These are phyloP conservation scores for Hypoxylon perforatum DNA, from an alignment of 495 filamentous ascomycete species.

Conservation along the genomic window DNA sequence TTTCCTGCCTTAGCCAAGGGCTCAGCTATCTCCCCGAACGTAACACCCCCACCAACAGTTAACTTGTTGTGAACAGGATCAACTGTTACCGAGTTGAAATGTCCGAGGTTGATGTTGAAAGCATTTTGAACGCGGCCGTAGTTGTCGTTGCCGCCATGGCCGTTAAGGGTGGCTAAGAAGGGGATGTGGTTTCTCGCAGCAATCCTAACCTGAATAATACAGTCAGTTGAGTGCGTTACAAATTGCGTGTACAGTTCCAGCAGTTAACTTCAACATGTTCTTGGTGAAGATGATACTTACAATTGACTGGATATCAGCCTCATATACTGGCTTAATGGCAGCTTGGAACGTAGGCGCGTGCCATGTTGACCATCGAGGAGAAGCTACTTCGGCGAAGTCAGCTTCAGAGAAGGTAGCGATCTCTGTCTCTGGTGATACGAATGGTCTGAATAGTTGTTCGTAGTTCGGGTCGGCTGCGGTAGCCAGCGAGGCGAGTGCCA, in stretches of 20 bases:
- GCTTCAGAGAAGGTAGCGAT: constrained; percentile 1
- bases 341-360: constrained; percentile 40
- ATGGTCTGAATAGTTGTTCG: background rate
- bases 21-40: constrained; percentile 22
- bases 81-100: constrained; percentile 46
- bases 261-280: background rate
- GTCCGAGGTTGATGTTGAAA: constrained; percentile 45
- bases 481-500: background rate
- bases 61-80: constrained; percentile 51
- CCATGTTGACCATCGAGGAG: constrained; percentile 16
- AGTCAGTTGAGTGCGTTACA: background rate
- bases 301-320: constrained; percentile 44
- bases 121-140: constrained; percentile 32
- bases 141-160: constrained; percentile 29
- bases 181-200: constrained; percentile 24
- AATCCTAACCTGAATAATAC: constrained; percentile 12
- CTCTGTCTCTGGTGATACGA: background rate
- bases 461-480: background rate
- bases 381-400: constrained; percentile 31
- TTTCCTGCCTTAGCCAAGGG: constrained; percentile 26
- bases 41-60: constrained; percentile 59
- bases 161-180: constrained; percentile 39
- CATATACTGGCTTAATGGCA: constrained; percentile 43
- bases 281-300: constrained; percentile 13
- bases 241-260: no score